Conservation (phyloP, 345 rosid genomes). For the Turnera subulata region DNA sequence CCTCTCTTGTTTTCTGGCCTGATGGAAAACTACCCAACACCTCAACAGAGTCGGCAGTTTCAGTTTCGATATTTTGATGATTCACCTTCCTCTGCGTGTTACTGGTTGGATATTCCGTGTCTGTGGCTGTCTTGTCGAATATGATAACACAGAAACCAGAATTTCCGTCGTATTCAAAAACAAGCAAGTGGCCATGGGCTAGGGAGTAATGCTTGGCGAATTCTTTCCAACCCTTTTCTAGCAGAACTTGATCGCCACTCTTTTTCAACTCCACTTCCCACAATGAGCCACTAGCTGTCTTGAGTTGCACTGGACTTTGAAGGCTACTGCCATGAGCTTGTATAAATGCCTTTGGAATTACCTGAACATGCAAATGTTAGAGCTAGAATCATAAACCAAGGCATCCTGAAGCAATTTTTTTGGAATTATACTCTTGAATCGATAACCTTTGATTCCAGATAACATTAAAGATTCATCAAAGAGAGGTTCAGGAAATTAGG, state of each 20-base stretch:
- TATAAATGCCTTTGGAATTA: conserved; percentile 24
- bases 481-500: no score
- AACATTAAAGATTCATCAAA: no score
- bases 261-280: conserved; percentile 27
- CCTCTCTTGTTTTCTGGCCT: conserved; percentile 1
- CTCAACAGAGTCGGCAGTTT: neutral
- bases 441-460: no score
- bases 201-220: conserved; percentile 23
- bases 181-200: conserved; percentile 11
- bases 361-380: conserved; percentile 16
- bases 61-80: neutral
- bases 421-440: no score
- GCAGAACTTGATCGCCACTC: conserved; percentile 17
- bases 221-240: conserved; percentile 26
- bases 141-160: conserved; percentile 18
- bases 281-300: conserved; percentile 19
- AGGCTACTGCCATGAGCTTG: conserved; percentile 17
- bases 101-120: conserved; percentile 20
- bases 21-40: neutral
- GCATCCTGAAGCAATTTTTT: no score
- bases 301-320: conserved; percentile 1
- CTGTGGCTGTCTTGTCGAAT: conserved; percentile 14
- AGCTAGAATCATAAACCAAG: no score
- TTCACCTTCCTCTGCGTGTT: neutral
- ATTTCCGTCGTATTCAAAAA: conserved; percentile 24